These are phyloP conservation scores for Ogataea neopini DNA, from an alignment of 805 yeast genomes.

Conservation along the genomic window DNA sequence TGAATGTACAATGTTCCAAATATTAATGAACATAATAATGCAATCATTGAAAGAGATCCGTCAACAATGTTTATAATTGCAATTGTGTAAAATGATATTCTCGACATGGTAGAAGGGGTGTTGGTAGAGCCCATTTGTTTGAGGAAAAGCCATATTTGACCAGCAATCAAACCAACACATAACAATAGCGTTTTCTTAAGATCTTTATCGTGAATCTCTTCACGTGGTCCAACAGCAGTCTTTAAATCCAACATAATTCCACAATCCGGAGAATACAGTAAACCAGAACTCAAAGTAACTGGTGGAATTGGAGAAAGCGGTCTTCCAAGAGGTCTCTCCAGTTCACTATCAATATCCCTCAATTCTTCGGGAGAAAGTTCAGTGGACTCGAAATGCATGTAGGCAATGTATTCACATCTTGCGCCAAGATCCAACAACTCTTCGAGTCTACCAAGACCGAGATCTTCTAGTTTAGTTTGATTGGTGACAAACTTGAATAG, in stretches of 20 bases:
- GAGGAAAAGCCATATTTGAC: constrained; percentile 58
- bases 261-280: constrained; percentile 89
- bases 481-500: constrained; percentile 47
- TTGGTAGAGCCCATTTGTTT: constrained; percentile 69
- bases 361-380: constrained; percentile 53
- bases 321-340: constrained; percentile 71
- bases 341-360: constrained; percentile 67
- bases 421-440: constrained; percentile 32
- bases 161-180: constrained; percentile 46
- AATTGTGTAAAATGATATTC: constrained; percentile 69
- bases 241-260: constrained; percentile 53
- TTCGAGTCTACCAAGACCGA: constrained; percentile 40
- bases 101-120: constrained; percentile 79
- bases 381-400: constrained; percentile 68
- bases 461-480: constrained; percentile 40
- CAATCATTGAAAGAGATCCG: constrained; percentile 64
- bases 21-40: constrained; percentile 58
- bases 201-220: constrained; percentile 44
- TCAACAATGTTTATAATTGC: constrained; percentile 67
- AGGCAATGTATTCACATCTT: constrained; percentile 72
- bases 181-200: constrained; percentile 44
- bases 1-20: constrained; percentile 62
- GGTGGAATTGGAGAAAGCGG: constrained; percentile 65
- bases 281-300: constrained; percentile 52
- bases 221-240: constrained; percentile 52